Conservation (phyloP, 2,329 filamentous ascomycete species). For the Coleophoma cylindrospora region DNA sequence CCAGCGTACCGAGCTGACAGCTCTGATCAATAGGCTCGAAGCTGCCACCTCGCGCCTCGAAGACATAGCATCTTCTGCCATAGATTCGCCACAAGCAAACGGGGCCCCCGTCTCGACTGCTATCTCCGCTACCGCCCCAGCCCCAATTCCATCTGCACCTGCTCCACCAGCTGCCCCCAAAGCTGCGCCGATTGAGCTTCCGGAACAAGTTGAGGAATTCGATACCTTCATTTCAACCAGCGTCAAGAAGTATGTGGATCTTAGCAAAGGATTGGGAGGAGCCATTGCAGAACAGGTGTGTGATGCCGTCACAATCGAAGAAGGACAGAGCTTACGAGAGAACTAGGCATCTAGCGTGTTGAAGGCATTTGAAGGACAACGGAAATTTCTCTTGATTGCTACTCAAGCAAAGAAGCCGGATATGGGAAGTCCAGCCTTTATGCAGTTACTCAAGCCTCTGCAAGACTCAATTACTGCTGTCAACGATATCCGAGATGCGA, state of each 20-base stretch:
- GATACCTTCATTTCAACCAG: conserved; percentile 71
- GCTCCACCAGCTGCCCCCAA: conserved; percentile 39
- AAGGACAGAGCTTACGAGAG: conserved; percentile 6
- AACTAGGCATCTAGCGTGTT: conserved; percentile 45
- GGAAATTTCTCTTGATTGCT: conserved; percentile 81
- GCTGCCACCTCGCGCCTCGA: conserved; percentile 93
- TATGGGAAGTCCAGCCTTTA: conserved; percentile 54
- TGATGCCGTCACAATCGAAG: conserved; percentile 4
- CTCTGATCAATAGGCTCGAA: conserved; percentile 68
- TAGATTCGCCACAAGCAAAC: conserved; percentile 50
- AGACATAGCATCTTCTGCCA: conserved; percentile 80
- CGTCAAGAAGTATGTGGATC: conserved; percentile 71
- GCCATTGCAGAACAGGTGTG: conserved; percentile 75
- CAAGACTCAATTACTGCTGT: conserved; percentile 78
- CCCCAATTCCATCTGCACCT: conserved; percentile 41
- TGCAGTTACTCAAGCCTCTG: conserved; percentile 80
- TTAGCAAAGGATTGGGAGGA: conserved; percentile 74
- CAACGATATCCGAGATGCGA: conserved; percentile 74
- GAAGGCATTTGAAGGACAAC: conserved; percentile 74
- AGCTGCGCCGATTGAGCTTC: conserved; percentile 40
- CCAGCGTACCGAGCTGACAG: conserved; percentile 19
- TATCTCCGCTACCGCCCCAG: conserved; percentile 33
- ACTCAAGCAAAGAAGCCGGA: conserved; percentile 93
- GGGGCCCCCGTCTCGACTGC: conserved; percentile 27
- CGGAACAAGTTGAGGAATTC: conserved; percentile 81